Percentiles rank a stretch among this genome's conserved stretches.
Conservation (phyloP, 805 yeast genomes). For the Naumovozyma dairenensis region DNA sequence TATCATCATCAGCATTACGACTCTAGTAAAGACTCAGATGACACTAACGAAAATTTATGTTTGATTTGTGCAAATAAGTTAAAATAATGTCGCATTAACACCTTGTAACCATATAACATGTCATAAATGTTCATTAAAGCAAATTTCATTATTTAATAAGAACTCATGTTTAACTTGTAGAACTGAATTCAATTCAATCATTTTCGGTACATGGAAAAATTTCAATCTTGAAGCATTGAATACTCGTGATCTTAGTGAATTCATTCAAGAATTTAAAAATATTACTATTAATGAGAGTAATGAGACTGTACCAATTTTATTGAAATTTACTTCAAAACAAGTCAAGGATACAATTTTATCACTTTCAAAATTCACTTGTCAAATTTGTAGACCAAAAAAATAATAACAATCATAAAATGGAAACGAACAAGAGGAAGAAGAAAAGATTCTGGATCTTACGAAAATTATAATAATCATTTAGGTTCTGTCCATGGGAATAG, state of each 20-base stretch:
- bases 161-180: conserved; percentile 78
- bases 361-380: conserved; percentile 50
- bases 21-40: background rate
- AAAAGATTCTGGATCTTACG: conserved; percentile 38
- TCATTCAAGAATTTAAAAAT: too few species aligned
- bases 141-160: conserved; percentile 69
- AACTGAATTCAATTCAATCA: conserved; percentile 47
- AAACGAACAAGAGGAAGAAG: conserved; percentile 13
- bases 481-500: conserved; percentile 47
- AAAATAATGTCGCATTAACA: conserved; percentile 52
- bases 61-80: conserved; percentile 76
- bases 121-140: conserved; percentile 71
- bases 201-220: too few species aligned
- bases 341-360: conserved; percentile 40
- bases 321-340: conserved; percentile 48
- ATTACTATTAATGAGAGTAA: too few species aligned
- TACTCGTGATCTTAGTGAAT: too few species aligned
- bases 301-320: too few species aligned
- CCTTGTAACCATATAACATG: conserved; percentile 84
- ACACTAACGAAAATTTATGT: conserved; percentile 37
- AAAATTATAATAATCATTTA: conserved; percentile 55
- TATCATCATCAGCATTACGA: too few species aligned
- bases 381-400: conserved; percentile 32
- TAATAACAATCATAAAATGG: too few species aligned
- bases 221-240: conserved; percentile 39